Conservation (phyloP, 2,329 filamentous ascomycete genomes). For the Colletotrichum eremochloae region DNA sequence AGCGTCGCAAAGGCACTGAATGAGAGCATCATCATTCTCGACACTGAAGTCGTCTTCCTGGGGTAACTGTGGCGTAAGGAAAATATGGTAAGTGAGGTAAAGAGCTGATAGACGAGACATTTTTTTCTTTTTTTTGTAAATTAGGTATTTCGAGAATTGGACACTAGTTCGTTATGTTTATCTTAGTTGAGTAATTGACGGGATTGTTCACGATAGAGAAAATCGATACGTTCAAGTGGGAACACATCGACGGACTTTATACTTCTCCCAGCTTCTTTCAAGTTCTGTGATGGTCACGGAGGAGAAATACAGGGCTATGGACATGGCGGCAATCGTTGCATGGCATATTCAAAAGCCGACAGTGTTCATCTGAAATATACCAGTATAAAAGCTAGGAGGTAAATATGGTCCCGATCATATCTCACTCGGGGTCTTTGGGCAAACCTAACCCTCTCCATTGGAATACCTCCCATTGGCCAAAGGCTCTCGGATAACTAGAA, state of each 20-base stretch:
- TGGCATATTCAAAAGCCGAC: background rate
- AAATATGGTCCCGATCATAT: background rate
- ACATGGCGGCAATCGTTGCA: accelerated
- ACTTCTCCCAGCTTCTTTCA: too few relatives aligned
- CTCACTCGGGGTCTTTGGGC: background rate
- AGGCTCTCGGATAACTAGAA: background rate
- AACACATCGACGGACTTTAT: background rate
- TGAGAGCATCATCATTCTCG: background rate
- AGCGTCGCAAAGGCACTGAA: background rate
- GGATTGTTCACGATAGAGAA: accelerated
- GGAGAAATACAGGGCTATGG: accelerated
- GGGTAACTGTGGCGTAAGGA: conserved; percentile 50
- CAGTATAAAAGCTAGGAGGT: background rate
- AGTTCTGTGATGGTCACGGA: background rate
- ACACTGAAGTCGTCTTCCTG: conserved; percentile 34
- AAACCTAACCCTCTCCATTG: background rate
- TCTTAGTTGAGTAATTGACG: background rate
- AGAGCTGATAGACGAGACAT: background rate
- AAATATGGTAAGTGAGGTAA: conserved; percentile 47
- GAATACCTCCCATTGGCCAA: background rate
- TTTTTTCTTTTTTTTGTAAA: background rate
- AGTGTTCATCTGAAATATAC: background rate
- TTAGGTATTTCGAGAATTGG: background rate
- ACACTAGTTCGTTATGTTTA: background rate
- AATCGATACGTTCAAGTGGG: accelerated